Conservation (phyloP, 257 asterid species). For the Lithospermum erythrorhizon region DNA sequence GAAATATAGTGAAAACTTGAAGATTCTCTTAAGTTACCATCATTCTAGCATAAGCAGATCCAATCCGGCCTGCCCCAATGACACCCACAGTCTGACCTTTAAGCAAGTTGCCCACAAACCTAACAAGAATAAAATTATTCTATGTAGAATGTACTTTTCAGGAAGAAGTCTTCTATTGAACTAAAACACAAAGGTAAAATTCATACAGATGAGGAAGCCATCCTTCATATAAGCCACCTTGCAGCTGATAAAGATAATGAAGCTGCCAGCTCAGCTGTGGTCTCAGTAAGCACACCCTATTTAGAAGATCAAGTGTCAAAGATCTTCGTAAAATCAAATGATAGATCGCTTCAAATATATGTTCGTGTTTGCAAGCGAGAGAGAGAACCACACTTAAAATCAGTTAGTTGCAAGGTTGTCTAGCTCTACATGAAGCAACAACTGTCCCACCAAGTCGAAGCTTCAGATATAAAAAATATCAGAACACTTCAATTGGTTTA, state of each 20-base stretch:
- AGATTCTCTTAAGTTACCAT: conserved; percentile 37
- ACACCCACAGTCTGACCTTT: conserved; percentile 98
- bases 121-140: conserved; percentile 8
- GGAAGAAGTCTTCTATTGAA: background rate
- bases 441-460: no score
- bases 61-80: conserved; percentile 96
- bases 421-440: no score
- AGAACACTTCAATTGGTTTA: no score
- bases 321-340: background rate
- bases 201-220: conserved; percentile 96
- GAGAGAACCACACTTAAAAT: no score
- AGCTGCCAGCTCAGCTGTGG: conserved; percentile 96
- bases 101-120: conserved; percentile 93
- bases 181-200: background rate
- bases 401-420: no score
- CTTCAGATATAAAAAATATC: no score
- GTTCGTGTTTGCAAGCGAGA: no score
- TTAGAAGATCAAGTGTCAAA: background rate
- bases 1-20: background rate
- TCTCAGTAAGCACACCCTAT: conserved; percentile 93
- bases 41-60: conserved; percentile 98
- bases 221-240: conserved; percentile 81
- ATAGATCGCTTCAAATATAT: no score
- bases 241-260: conserved; percentile 86
- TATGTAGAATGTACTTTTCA: background rate